A percentile compares a stretch with the other conserved stretches of the same genome.
phyloP scores from a whole-genome alignment of 441 rosid genomes.

The Theobroma grandiflorum region DNA sequence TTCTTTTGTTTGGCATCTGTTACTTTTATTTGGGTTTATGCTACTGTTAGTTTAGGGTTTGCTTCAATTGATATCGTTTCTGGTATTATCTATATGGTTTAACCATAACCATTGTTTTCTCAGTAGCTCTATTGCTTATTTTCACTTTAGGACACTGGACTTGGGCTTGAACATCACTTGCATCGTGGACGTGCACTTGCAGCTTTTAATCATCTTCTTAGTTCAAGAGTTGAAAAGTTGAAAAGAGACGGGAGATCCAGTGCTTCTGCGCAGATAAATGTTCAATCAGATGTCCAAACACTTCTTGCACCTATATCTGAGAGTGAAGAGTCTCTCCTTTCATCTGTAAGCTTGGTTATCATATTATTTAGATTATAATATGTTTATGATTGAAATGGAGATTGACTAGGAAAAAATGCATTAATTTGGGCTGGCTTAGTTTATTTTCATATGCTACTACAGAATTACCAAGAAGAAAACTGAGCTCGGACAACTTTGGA shows the following conservation, averaged over 20 bases:
- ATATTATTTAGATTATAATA: slow-evolving; percentile 23
- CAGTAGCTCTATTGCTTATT: neutral
- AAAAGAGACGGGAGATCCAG: slow-evolving; percentile 68
- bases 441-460: slow-evolving; percentile 21
- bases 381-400: slow-evolving; percentile 32
- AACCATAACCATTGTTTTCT: slow-evolving; percentile 6
- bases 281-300: slow-evolving; percentile 89
- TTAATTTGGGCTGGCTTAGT: neutral
- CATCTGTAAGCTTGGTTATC: slow-evolving; percentile 67
- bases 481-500: slow-evolving; percentile 14
- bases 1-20: neutral
- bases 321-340: slow-evolving; percentile 81
- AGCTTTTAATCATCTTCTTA: slow-evolving; percentile 89
- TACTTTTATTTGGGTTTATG: slow-evolving; percentile 7
- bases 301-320: slow-evolving; percentile 81
- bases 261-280: slow-evolving; percentile 69
- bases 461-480: neutral
- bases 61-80: slow-evolving; percentile 16
- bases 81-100: slow-evolving; percentile 17
- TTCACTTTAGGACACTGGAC: slow-evolving; percentile 79
- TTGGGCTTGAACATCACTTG: slow-evolving; percentile 92
- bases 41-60: slow-evolving; percentile 12
- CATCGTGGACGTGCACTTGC: slow-evolving; percentile 99
- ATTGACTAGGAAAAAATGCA: slow-evolving; percentile 3
- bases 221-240: slow-evolving; percentile 73